Evolutionary conservation across 441 rosid genomes (phyloP).

Genomic region (Pelargonium myrrhifolium): DNA sequence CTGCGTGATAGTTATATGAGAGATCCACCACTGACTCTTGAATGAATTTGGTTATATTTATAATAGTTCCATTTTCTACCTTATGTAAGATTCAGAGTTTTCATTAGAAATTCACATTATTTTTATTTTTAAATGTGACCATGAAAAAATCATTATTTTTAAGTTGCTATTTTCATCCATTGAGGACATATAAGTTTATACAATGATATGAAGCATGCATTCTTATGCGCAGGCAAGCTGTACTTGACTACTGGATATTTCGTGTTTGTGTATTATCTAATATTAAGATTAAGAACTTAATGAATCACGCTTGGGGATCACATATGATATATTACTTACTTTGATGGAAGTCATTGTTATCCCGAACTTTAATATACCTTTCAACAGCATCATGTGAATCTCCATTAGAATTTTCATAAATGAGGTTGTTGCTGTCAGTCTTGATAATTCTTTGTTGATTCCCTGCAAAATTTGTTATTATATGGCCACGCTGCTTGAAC

Average conservation of each 20-base stretch:
- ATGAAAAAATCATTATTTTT: neutral
- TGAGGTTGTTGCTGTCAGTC: neutral
- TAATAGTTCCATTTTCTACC: neutral
- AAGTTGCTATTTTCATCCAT: neutral
- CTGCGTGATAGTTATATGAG: neutral
- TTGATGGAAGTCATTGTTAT: neutral
- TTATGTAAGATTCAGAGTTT: too few species aligned
- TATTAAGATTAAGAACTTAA: neutral
- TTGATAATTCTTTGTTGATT: neutral
- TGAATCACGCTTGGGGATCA: neutral
- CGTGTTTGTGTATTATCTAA: neutral
- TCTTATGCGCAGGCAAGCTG: neutral
- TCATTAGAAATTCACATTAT: too few species aligned
- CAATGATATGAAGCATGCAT: neutral
- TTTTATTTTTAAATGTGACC: too few species aligned
- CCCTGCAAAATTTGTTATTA: neutral
- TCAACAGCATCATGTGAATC: neutral
- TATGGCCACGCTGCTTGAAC: too few species aligned
- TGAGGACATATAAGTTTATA: neutral
- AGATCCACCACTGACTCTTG: neutral
- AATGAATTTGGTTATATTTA: neutral
- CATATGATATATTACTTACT: neutral
- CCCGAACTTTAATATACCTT: neutral
- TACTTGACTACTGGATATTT: neutral
- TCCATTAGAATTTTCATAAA: neutral